phyloP scores from a whole-genome alignment of 176 grass and related monocot genomes.

The Avena sativa region DNA sequence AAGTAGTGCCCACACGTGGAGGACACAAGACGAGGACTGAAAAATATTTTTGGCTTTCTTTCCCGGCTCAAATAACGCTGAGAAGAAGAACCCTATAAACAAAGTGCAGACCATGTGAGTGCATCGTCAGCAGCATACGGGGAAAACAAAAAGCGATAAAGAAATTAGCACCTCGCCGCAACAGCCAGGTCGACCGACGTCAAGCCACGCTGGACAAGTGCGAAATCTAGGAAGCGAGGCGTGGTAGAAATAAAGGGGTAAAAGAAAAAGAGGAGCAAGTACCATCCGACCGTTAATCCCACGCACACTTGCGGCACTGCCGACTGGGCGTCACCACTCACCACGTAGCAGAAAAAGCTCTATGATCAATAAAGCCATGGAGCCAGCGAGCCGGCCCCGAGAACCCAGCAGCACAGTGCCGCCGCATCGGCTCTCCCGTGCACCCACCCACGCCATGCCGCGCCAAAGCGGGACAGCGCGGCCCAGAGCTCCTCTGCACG shows the following conservation, averaged over 20 bases:
- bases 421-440: constrained; percentile 10
- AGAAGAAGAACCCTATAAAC: neutral
- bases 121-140: neutral
- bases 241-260: neutral
- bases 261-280: neutral
- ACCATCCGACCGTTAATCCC: constrained; percentile 24
- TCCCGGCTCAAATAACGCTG: too few species aligned
- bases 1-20: too few species aligned
- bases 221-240: neutral
- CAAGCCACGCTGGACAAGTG: neutral
- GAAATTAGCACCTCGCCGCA: neutral
- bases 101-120: neutral
- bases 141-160: neutral
- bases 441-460: constrained; percentile 35
- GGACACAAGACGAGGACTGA: too few species aligned
- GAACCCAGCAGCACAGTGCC: constrained; percentile 3
- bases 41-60: neutral
- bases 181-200: neutral
- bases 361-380: too few species aligned
- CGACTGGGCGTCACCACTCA: neutral
- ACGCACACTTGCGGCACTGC: neutral
- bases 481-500: constrained; percentile 25
- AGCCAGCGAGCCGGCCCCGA: too few species aligned
- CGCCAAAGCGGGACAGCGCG: constrained; percentile 56
- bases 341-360: too few species aligned